Percentiles rank a stretch among this genome's conserved stretches.
These are phyloP conservation scores for Brassica hybrid DNA, from an alignment of 441 rosid species.

Conservation along the genomic window DNA sequence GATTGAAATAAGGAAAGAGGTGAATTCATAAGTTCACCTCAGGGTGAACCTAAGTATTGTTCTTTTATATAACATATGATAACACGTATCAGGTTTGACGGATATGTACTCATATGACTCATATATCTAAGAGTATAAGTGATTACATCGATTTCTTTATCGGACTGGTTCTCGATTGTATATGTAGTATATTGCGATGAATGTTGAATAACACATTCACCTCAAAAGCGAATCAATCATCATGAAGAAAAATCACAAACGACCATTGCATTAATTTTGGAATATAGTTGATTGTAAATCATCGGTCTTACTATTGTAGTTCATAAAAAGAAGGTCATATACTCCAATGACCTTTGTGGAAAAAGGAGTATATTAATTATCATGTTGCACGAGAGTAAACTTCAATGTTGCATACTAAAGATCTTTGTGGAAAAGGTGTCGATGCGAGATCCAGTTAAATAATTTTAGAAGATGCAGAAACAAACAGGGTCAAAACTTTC, in stretches of 20 bases:
- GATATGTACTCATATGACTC: too few relatives aligned
- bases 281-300: background rate
- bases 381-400: background rate
- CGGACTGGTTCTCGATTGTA: background rate
- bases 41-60: too few relatives aligned
- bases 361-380: too few relatives aligned
- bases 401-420: background rate
- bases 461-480: background rate
- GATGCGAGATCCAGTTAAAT: background rate
- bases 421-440: background rate
- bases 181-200: background rate
- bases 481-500: background rate
- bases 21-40: too few relatives aligned
- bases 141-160: background rate
- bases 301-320: background rate
- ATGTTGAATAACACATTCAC: background rate
- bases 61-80: background rate
- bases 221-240: background rate
- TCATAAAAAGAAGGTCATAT: background rate
- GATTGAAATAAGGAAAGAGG: too few relatives aligned
- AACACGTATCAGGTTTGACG: background rate
- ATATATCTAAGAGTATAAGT: background rate
- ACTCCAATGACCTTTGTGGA: too few relatives aligned
- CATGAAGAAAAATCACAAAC: background rate
- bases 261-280: background rate